These are phyloP conservation scores for Agaricus blazei DNA, from an alignment of 768 basidiomycete species.

Conservation along the genomic window DNA sequence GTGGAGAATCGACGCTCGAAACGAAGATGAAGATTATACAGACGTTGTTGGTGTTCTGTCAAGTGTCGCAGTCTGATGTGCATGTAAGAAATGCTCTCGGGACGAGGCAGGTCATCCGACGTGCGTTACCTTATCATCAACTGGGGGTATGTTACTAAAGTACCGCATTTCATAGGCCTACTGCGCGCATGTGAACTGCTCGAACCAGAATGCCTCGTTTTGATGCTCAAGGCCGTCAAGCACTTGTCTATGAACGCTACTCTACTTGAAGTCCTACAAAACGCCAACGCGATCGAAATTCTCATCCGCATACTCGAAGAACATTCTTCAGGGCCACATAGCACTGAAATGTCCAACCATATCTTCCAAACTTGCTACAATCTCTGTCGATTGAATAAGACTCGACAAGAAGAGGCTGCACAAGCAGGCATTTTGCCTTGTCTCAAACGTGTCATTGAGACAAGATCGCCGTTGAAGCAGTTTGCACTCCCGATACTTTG, in stretches of 20 bases:
- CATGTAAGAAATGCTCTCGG: conserved; percentile 92
- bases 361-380: conserved; percentile 98
- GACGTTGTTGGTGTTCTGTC: conserved; percentile 86
- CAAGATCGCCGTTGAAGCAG: conserved; percentile 89
- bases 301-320: conserved; percentile 83
- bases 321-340: conserved; percentile 71
- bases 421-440: conserved; percentile 93
- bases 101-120: conserved; percentile 80
- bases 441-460: conserved; percentile 83
- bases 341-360: conserved; percentile 96
- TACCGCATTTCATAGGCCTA: conserved; percentile 47
- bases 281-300: conserved; percentile 91
- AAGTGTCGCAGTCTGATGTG: conserved; percentile 93
- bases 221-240: conserved; percentile 91
- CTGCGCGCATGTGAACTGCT: conserved; percentile 84
- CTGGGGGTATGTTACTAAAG: not conserved
- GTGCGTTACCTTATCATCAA: conserved; percentile 44
- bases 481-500: conserved; percentile 96
- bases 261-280: conserved; percentile 89
- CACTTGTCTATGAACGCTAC: conserved; percentile 93
- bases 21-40: conserved; percentile 89
- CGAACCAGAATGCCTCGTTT: conserved; percentile 82
- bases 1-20: conserved; percentile 57
- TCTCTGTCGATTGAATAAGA: conserved; percentile 90
- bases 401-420: conserved; percentile 94